Conservation (phyloP, 2,329 filamentous ascomycete genomes). For the Blumeriella jaapii region DNA sequence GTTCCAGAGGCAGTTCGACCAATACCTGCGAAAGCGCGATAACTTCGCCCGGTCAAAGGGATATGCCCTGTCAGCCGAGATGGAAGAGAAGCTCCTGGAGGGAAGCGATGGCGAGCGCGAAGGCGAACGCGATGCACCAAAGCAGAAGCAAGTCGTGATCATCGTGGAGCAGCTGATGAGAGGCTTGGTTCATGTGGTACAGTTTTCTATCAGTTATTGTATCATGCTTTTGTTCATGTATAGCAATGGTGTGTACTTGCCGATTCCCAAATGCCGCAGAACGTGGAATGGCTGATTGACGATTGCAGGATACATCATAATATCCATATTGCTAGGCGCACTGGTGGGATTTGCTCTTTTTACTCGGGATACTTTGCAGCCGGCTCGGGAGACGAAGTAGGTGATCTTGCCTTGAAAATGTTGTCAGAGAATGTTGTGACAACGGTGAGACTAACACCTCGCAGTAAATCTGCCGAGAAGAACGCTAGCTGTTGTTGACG, state of each 20-base stretch:
- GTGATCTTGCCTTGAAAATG: too few relatives aligned
- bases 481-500: slow-evolving; percentile 7
- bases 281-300: too few relatives aligned
- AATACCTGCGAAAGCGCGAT: slow-evolving; percentile 9
- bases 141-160: slow-evolving; percentile 2
- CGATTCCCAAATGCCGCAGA: too few relatives aligned
- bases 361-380: slow-evolving; percentile 14
- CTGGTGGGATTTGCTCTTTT: slow-evolving; percentile 18
- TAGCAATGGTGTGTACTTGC: slow-evolving; percentile 15
- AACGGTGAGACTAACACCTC: too few relatives aligned
- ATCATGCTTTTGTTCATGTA: slow-evolving; percentile 18
- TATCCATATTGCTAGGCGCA: slow-evolving; percentile 16
- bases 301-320: slow-evolving; percentile 19
- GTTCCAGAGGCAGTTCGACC: slow-evolving; percentile 15
- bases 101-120: too few relatives aligned
- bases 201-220: slow-evolving; percentile 13
- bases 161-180: slow-evolving; percentile 13
- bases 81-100: slow-evolving; percentile 15
- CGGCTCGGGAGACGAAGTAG: slow-evolving; percentile 4
- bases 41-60: slow-evolving; percentile 1
- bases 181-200: slow-evolving; percentile 13
- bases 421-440: too few relatives aligned
- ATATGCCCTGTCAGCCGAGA: slow-evolving; percentile 5
- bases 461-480: slow-evolving; percentile 2
- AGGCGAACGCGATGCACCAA: too few relatives aligned